Percentiles rank a stretch among this genome's conserved stretches.
phyloP scores from a whole-genome alignment of 306 rosid species.

The Lablab purpureus region DNA sequence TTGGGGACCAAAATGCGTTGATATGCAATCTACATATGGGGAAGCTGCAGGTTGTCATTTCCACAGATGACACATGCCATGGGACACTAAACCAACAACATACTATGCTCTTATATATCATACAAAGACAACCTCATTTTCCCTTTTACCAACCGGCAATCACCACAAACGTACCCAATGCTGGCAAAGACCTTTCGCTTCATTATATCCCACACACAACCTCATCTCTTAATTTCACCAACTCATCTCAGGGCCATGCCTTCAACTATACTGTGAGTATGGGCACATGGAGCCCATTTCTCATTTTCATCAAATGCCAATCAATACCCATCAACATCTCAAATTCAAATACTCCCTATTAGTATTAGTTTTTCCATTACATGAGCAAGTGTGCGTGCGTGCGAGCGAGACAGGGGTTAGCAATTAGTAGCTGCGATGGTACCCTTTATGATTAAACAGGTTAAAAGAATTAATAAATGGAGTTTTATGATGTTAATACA shows the following conservation, averaged over 20 bases:
- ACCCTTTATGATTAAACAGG: background rate
- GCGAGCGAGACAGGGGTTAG: background rate
- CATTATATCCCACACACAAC: conserved; percentile 34
- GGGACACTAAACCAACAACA: conserved; percentile 28
- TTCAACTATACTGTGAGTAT: background rate
- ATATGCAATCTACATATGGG: background rate
- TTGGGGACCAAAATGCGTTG: conserved; percentile 28
- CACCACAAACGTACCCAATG: conserved; percentile 41
- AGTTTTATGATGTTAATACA: background rate
- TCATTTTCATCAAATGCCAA: background rate
- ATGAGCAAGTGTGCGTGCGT: background rate
- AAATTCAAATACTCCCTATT: background rate
- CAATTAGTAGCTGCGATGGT: background rate
- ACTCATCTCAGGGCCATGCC: background rate
- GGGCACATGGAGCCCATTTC: conserved; percentile 39
- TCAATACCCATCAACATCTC: background rate
- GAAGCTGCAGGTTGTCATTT: conserved; percentile 14
- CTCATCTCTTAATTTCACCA: conserved; percentile 34
- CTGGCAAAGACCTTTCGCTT: too few species aligned
- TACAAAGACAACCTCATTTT: background rate
- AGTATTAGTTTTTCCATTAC: too few species aligned
- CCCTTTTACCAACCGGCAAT: conserved; percentile 49
- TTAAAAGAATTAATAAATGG: background rate
- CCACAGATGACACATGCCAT: conserved; percentile 50
- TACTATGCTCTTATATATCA: background rate